Evolutionary conservation across 2,329 filamentous ascomycete species (phyloP).

Genomic region (Dendrostoma leiphaemia): DNA sequence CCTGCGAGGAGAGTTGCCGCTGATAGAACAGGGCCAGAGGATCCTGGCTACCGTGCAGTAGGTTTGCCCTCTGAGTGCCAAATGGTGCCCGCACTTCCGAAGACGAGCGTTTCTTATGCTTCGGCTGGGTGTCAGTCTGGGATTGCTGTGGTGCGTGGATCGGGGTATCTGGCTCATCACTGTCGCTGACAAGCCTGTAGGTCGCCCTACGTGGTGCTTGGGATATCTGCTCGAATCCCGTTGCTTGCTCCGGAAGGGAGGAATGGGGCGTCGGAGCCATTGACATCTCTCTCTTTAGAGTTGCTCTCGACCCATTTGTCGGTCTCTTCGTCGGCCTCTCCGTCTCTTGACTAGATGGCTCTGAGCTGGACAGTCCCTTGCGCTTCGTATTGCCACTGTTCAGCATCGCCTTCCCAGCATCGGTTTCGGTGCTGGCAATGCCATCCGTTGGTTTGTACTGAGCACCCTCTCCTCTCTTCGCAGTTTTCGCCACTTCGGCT

Average conservation of each 20-base stretch:
- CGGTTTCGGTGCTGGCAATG: no score
- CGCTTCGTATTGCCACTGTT: not conserved
- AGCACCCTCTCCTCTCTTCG: not conserved
- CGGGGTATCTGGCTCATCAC: not conserved
- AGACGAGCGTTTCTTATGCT: no score
- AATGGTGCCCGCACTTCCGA: no score
- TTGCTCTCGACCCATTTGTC: not conserved
- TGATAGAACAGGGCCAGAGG: slow-evolving; percentile 13
- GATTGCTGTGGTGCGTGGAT: not conserved
- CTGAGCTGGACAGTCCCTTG: not conserved
- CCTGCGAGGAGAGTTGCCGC: not conserved
- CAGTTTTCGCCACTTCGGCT: not conserved
- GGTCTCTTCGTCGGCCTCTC: not conserved
- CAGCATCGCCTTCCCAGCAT: not conserved
- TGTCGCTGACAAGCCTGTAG: not conserved
- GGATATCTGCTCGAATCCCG: not conserved
- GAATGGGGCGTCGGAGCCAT: not conserved
- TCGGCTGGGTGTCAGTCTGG: not conserved
- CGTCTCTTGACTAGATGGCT: not conserved
- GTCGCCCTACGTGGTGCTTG: not conserved
- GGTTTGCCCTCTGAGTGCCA: no score
- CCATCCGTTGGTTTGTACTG: no score
- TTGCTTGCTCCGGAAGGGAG: not conserved
- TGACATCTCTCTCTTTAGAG: not conserved
- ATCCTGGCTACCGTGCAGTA: not conserved